These are phyloP conservation scores for Pseudogymnoascus sp. DNA, from an alignment of 2,329 filamentous ascomycete genomes.

Conservation along the genomic window DNA sequence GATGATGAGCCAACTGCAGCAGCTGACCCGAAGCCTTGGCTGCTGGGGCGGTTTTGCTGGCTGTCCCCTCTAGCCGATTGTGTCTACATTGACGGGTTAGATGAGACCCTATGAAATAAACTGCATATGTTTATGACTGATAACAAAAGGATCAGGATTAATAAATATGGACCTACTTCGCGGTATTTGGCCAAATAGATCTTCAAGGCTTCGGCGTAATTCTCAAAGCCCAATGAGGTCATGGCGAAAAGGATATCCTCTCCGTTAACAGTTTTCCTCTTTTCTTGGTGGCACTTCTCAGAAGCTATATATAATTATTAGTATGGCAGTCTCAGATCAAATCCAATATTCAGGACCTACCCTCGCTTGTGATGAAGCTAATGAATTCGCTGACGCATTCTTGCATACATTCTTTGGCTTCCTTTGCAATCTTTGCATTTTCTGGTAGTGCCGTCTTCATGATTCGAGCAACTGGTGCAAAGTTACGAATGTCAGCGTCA, in stretches of 20 bases:
- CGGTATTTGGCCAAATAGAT: conserved; percentile 97
- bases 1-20: conserved; percentile 32
- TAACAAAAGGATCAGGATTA: neutral
- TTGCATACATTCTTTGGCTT: conserved; percentile 99
- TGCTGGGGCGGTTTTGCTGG: conserved; percentile 40
- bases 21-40: conserved; percentile 44
- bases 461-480: conserved; percentile 92
- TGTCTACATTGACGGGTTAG: conserved; percentile 43
- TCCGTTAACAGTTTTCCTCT: conserved; percentile 97
- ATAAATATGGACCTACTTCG: conserved; percentile 61
- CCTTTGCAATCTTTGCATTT: conserved; percentile 98
- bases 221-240: conserved; percentile 97
- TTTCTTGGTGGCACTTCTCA: conserved; percentile 98
- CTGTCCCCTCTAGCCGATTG: conserved; percentile 65
- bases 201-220: conserved; percentile 95
- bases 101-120: conserved; percentile 34
- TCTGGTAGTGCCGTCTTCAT: conserved; percentile 98
- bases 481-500: conserved; percentile 92
- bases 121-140: neutral
- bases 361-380: conserved; percentile 98
- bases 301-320: conserved; percentile 57
- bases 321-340: conserved; percentile 14
- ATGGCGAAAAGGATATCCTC: conserved; percentile 98
- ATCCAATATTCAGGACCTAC: conserved; percentile 44
- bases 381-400: conserved; percentile 99